Conservation (phyloP, 495 filamentous ascomycete species). For the Aspergillus indologenus region DNA sequence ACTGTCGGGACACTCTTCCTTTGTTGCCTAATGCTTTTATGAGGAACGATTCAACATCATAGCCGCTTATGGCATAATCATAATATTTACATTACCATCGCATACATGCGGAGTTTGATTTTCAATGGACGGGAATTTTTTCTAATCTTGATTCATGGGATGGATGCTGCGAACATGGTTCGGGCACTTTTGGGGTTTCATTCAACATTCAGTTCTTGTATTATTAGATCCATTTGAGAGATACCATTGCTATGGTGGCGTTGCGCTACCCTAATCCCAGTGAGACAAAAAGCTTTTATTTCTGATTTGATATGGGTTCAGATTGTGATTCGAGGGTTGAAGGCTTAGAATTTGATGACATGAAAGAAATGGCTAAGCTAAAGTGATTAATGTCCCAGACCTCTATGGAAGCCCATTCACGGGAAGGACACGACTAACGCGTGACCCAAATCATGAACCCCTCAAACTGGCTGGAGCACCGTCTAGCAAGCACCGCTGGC, state of each 20-base stretch:
- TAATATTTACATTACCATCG: slow-evolving; percentile 11
- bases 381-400: slow-evolving; percentile 37
- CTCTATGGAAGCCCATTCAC: slow-evolving; percentile 52
- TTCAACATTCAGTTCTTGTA: neutral
- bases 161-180: neutral
- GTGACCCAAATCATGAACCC: slow-evolving; percentile 36
- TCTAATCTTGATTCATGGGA: neutral
- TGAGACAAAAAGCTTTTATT: neutral
- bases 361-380: slow-evolving; percentile 12
- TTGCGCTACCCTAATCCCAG: neutral
- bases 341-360: slow-evolving; percentile 4
- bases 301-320: neutral
- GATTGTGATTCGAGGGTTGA: neutral
- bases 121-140: neutral
- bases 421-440: slow-evolving; percentile 10
- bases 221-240: slow-evolving; percentile 3
- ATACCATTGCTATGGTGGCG: neutral
- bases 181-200: neutral
- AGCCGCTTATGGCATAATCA: slow-evolving; percentile 11
- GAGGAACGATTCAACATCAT: slow-evolving; percentile 21
- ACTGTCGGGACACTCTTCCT: neutral
- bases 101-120: slow-evolving; percentile 14
- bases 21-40: slow-evolving; percentile 5
- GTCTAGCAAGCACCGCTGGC: slow-evolving; percentile 38
- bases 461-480: slow-evolving; percentile 49